Evolutionary conservation across 129 eudicot genomes (phyloP), one percentile per base, ranked within the genome.

Genomic region (Lonicera japonica): DNA sequence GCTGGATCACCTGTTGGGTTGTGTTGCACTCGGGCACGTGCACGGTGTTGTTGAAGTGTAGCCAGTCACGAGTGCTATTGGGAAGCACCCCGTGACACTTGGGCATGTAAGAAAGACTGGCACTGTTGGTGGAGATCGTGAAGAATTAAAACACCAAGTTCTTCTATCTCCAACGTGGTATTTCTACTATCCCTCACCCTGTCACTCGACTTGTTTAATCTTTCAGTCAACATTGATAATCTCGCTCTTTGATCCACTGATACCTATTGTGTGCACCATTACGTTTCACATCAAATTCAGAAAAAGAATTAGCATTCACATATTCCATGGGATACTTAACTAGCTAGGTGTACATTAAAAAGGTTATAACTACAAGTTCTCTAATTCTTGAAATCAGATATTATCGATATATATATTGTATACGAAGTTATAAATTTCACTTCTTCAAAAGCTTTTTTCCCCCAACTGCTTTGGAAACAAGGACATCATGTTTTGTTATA

Each of bases 121-220:
- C 87, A 70, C 61, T 80, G 92, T 66, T 77, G 87, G 48, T 84
- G 84, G 74, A 84, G 75, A 80, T 84, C 84, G 63, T 81, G 78
- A 65, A 84, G 82, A 77, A 84, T 83, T 21, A 82, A 80, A 56
- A 77, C 87, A 23, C 87, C 92, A 20, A 80, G 80, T 70, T 84
- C 84, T 74, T 84, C 92, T 1, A 87, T 81, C 67, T 84, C 92
- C 75, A 84, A 75, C 81, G 75, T 78, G 43, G 84, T 78, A 73
- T 72, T 78, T 71, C 92, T 80, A 56, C 92, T 84, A 53, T 84
- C 84, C 54, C 80, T 75, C 34, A 84, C 80, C 61, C 84, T 77
- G 69, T 84, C 92, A 70, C 84, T 84, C 1, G 92, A 71, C 52
- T 77, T 75, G 65, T 77, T 74, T 43, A 84, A 58, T 74, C 87